Evolutionary conservation across 345 rosid species (phyloP).

Genomic region (Pelargonium nanum): DNA sequence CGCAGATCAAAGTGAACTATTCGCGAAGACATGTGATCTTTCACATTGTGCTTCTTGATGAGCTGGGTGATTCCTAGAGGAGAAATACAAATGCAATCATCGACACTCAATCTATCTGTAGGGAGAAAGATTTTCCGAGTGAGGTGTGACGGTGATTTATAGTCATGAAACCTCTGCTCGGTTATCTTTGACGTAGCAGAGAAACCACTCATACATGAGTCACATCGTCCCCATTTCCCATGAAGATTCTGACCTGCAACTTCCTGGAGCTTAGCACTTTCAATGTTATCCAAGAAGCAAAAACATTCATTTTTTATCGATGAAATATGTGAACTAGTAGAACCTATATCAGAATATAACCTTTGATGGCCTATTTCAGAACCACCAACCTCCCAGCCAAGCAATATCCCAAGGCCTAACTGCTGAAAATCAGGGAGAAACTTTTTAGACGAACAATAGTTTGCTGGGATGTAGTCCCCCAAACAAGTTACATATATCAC

Average conservation of each 20-base stretch:
- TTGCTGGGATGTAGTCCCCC: slow-evolving; percentile 39
- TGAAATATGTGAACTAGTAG: slow-evolving; percentile 15
- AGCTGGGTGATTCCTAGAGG: slow-evolving; percentile 76
- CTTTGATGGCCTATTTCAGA: slow-evolving; percentile 50
- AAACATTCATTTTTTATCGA: slow-evolving; percentile 16
- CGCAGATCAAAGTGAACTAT: slow-evolving; percentile 52
- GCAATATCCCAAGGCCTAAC: slow-evolving; percentile 51
- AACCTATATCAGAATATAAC: slow-evolving; percentile 16
- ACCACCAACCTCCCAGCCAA: slow-evolving; percentile 70
- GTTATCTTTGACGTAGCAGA: slow-evolving; percentile 32
- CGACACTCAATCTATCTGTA: slow-evolving; percentile 35
- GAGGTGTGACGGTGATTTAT: slow-evolving; percentile 24
- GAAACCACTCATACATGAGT: slow-evolving; percentile 39
- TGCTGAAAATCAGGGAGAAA: slow-evolving; percentile 40
- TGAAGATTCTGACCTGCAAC: slow-evolving; percentile 18
- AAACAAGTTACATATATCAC: slow-evolving; percentile 46
- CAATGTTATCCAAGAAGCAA: slow-evolving; percentile 10
- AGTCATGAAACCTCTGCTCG: slow-evolving; percentile 21
- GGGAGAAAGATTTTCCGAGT: slow-evolving; percentile 56
- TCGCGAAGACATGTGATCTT: slow-evolving; percentile 23
- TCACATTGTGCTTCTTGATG: slow-evolving; percentile 31
- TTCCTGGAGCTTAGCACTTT: slow-evolving; percentile 19
- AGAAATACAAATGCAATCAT: slow-evolving; percentile 67
- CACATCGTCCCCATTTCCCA: slow-evolving; percentile 22
- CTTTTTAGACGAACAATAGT: slow-evolving; percentile 22